These are phyloP conservation scores for Gossypium herbaceum DNA, from an alignment of 345 rosid genomes.

Conservation along the genomic window DNA sequence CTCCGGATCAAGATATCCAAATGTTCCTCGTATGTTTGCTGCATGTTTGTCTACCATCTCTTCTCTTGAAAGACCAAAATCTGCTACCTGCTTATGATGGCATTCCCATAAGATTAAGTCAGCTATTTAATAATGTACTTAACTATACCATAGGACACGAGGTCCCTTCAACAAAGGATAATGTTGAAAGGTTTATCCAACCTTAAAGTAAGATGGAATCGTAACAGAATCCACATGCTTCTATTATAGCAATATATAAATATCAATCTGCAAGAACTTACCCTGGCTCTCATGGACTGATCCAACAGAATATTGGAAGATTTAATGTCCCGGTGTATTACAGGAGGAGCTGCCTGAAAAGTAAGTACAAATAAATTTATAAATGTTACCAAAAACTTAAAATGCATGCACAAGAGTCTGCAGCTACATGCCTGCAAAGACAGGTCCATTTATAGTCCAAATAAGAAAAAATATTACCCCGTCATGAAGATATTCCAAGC, in stretches of 20 bases:
- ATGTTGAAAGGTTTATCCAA: not conserved
- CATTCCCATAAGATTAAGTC: not conserved
- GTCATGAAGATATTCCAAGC: constrained; percentile 97
- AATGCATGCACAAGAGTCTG: not conserved
- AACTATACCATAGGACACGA: not conserved
- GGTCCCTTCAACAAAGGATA: not conserved
- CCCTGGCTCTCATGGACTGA: constrained; percentile 95
- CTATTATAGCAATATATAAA: not conserved
- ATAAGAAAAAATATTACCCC: constrained; percentile 56
- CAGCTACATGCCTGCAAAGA: not conserved
- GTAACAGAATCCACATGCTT: not conserved
- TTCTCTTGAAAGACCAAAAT: constrained; percentile 97
- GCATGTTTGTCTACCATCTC: constrained; percentile 79
- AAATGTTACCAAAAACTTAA: not conserved
- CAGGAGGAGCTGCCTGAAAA: constrained; percentile 95
- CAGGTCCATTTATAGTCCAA: not conserved
- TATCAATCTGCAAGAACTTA: constrained; percentile 27
- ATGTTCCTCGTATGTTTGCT: constrained; percentile 82
- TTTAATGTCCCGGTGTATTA: constrained; percentile 90
- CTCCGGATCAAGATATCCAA: constrained; percentile 98
- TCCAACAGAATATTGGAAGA: constrained; percentile 96
- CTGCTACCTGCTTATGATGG: constrained; percentile 67
- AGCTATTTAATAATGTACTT: not conserved
- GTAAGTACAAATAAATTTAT: not conserved
- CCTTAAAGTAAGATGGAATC: not conserved